Base-by-base conservation (phyloP, 164 flowering plant species). In the Echeveria elegans region DNA sequence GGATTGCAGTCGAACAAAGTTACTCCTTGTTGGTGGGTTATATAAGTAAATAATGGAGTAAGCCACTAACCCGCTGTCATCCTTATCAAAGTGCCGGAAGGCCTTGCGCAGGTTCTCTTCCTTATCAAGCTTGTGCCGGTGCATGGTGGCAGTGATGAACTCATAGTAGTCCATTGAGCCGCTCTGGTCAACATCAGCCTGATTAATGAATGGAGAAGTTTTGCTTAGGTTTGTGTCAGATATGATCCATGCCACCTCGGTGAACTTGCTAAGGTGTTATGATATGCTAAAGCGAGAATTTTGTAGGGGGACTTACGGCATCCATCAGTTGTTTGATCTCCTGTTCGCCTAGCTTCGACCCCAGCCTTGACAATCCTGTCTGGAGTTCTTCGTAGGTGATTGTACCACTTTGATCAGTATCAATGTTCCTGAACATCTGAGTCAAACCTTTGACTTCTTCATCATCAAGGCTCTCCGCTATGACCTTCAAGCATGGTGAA, bases 101-200 rank as follows among this genome's bases (percentile, higher is more conserved):
- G 94, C 96, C 73, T 84, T 85, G 63, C 15, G 47, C 74, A 91
- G 60, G 72, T 86, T 77, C 62, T 94, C 99, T 63, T 89, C 96
- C 74, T 69, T 86, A 31, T 91, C 92, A 23, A 94, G 81, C 66
- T 82, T 82, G 71, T 94, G 96, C 63, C 92, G 86, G 68, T 94
- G 90, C 94, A 94, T 88, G 0, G 96, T 94, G 6, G 97, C 97
- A 31, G 92, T 82, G 47, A 89, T 81, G 72, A 91, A 94, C 65
- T 94, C 99, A 4, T 69, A 68, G 72, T 94, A 91, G 72, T 94
- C 99, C 43, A 94, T 83, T 18, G 82, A 85, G 43, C 99, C 97
- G 69, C 56, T 86, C 64, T 74, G 70, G 75, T 95, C 96, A 62
- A 95, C 89, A 72, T 95, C 99, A 69, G 96, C 96, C 99, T 95